These are phyloP conservation scores for Pelargonium fulgidum DNA, from an alignment of 441 rosid genomes.

Conservation along the genomic window DNA sequence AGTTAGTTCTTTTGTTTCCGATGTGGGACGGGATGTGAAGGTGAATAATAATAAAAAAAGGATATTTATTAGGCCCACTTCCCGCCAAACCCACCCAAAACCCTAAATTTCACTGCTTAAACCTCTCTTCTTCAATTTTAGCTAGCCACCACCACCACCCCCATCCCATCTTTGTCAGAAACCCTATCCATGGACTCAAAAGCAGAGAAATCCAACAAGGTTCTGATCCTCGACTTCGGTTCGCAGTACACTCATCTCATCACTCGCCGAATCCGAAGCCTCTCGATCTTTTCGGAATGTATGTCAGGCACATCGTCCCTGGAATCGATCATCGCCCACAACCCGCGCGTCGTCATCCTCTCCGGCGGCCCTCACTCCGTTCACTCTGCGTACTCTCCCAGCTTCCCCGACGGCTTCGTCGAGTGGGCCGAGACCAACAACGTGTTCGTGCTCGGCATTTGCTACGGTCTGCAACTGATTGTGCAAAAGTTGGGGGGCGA, in stretches of 20 bases:
- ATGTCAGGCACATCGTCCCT: conserved; percentile 73
- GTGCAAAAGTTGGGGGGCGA: conserved; percentile 77
- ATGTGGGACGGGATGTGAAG: too few relatives aligned
- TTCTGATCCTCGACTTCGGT: conserved; percentile 79
- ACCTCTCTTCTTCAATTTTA: too few relatives aligned
- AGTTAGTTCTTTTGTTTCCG: too few relatives aligned
- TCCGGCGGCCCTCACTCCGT: conserved; percentile 96
- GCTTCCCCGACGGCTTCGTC: conserved; percentile 57
- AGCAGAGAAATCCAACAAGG: conserved; percentile 50
- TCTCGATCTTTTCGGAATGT: conserved; percentile 77
- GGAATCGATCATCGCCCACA: conserved; percentile 43
- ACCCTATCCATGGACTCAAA: conserved; percentile 36
- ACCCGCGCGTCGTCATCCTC: conserved; percentile 73
- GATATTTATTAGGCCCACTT: too few relatives aligned
- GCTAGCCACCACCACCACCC: too few relatives aligned
- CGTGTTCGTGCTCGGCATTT: conserved; percentile 62
- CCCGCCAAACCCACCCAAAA: too few relatives aligned
- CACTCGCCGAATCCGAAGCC: conserved; percentile 71
- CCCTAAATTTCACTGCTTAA: too few relatives aligned
- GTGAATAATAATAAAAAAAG: too few relatives aligned
- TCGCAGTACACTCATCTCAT: conserved; percentile 92
- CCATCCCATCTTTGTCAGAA: too few relatives aligned
- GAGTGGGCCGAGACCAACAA: conserved; percentile 62
- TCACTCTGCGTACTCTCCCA: conserved; percentile 51
- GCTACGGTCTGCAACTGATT: conserved; percentile 76